Base-by-base conservation (phyloP, 192 early-diverging fungal species). In the Backusella liffmaniae region DNA sequence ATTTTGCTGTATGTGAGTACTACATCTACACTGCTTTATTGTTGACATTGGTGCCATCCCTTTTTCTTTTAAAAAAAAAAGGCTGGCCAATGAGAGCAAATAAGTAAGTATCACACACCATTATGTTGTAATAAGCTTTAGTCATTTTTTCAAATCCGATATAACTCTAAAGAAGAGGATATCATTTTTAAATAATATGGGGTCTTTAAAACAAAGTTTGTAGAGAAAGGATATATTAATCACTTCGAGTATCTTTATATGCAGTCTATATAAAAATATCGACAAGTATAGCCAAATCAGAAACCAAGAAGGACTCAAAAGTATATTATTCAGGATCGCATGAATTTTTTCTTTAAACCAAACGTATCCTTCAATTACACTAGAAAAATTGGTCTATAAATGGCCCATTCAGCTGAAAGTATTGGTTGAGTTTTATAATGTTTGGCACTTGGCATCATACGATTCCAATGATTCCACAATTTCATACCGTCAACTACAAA, bases 261-360 rank as follows among this genome's bases (percentile, higher is more conserved):
- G 10, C 56, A 62, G 26, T 62, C 5, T 62, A 4, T 62, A 26
- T 62, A 26, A 62, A 62, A 29, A 29, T 62, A 26, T 29, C 26
- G 56, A 2, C 21, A 62, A 0, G 56, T 26, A 29, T 13, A 26
- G 13, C n/a, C 6, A 13, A 62, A 62, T 16, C 42, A 44, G 56
- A 23, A 29, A 13, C 56, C 21, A 29, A 62, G 29, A 62, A 23
- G 9, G 26, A 26, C 10, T 39, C 37, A 12, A 39, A 39, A 39
- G 37, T 12, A 39, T 62, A 62, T 62, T 62, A 62, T 62, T 62
- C 56, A 62, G 21, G 56, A 62, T 62, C 56, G 23, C 56, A 62
- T 62, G 23, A 62, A 62, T 62, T 62, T 62, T 62, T 29, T 29
- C 1, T 62, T 62, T 62, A 26, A 9, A 21, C n/a, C 7, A 21